Evolutionary conservation across 352 stramenopile genomes (phyloP), one percentile per base, ranked within the genome.

Genomic region (Peronospora destructor): DNA sequence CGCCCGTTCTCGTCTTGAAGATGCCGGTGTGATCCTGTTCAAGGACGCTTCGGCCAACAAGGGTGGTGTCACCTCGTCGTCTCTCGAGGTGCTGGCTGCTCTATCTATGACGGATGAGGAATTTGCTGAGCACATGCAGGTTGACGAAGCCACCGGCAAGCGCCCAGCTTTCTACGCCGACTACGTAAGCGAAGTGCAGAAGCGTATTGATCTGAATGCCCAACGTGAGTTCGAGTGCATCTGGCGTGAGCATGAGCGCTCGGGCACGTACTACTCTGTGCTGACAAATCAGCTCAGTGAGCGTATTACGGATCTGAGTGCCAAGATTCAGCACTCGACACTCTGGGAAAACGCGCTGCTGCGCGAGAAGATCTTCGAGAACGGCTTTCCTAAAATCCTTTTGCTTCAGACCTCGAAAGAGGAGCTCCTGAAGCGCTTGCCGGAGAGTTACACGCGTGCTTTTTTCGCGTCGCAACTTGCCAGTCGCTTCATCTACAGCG

Each of bases 31-130:
- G 25, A 76, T 97, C 6, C 93, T 99, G 59, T 95, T 95, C 53
- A 98, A 98, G 76, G 95, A 99, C 60, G 96, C 89, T 0, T 98
- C 93, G 42, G 79, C 82, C 37, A 93, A 93, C 70, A 93, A 93
- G 64, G 75, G 82, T 25, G 82, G 82, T 43, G 82, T 93, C 16
- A 89, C 76, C 2, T 89, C 73, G 23, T 89, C 76, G 2, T 90
- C 78, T 39, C 59, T 88, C 6, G 81, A 92, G 52, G 76, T 92
- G 51, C 56, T 91, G 7, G 81, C 81, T 2, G 81, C 81, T 17
- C 47, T 91, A 30, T 64, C 74, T 14, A 78, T 91, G 68, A 79
- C 46, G 23, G 81, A 91, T 54, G 73, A 67, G 14, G 81, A 89
- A 37, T 91, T 91, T 36, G 81, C 73, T 25, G 61, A 82, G 64